These are phyloP conservation scores for Acaromyces ingoldii DNA, from an alignment of 1,284 basidiomycete species.

Conservation along the genomic window DNA sequence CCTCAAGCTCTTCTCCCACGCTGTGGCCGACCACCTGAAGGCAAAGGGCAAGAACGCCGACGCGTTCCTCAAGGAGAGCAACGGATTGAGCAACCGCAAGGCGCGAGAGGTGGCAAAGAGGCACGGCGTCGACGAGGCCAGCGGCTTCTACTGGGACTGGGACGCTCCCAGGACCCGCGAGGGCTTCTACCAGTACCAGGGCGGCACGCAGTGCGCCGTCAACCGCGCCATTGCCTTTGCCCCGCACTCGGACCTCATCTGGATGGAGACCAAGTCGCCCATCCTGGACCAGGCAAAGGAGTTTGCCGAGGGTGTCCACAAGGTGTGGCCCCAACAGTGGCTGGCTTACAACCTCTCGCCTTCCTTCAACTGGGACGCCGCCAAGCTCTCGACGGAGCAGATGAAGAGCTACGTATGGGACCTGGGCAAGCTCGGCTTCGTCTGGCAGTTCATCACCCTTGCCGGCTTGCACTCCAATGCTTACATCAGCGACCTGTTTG, in stretches of 20 bases:
- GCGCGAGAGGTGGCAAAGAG: constrained; percentile 73
- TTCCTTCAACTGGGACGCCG: constrained; percentile 63
- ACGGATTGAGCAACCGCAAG: constrained; percentile 64
- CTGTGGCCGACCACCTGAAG: constrained; percentile 68
- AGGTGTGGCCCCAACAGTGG: constrained; percentile 45
- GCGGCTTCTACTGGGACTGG: constrained; percentile 73
- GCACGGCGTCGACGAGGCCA: constrained; percentile 63
- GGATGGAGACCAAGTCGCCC: constrained; percentile 86
- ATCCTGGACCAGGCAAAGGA: constrained; percentile 87
- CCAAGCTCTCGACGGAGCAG: constrained; percentile 74
- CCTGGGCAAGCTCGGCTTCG: constrained; percentile 85
- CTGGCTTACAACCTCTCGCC: constrained; percentile 52
- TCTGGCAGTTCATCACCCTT: constrained; percentile 98
- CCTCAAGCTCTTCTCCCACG: constrained; percentile 71
- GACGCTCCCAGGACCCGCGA: constrained; percentile 88
- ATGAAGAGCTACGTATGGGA: constrained; percentile 92
- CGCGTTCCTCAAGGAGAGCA: constrained; percentile 62
- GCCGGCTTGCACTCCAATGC: constrained; percentile 94
- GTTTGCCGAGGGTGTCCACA: constrained; percentile 62
- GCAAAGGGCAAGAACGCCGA: constrained; percentile 60
- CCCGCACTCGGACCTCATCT: constrained; percentile 75
- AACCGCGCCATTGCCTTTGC: constrained; percentile 88
- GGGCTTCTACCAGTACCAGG: constrained; percentile 94
- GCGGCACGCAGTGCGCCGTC: constrained; percentile 89
- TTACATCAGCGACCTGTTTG: constrained; percentile 92